phyloP scores from a whole-genome alignment of 257 asterid genomes.

The Petunia axillaris region DNA sequence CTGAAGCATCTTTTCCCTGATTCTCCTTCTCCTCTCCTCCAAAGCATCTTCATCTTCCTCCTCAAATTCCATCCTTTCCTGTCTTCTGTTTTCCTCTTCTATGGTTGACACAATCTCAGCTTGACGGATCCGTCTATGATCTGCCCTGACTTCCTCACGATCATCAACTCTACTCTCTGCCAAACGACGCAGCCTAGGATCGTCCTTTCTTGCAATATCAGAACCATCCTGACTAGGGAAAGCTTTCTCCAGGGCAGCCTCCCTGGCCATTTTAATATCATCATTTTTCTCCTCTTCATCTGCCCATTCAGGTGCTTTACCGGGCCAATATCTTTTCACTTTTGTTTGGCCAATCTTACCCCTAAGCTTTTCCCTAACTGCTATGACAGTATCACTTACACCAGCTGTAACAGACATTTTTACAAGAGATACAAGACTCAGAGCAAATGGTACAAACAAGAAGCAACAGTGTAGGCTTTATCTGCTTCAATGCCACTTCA shows the following conservation, averaged over 20 bases:
- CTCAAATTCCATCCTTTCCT: conserved; percentile 64
- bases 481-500: neutral
- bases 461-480: neutral
- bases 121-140: conserved; percentile 87
- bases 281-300: conserved; percentile 80
- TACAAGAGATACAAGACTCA: conserved; percentile 22
- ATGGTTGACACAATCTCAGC: conserved; percentile 91
- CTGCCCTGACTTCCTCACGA: conserved; percentile 85
- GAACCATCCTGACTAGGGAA: conserved; percentile 58
- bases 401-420: conserved; percentile 97
- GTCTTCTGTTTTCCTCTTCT: conserved; percentile 77
- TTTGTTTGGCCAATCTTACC: conserved; percentile 94
- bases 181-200: conserved; percentile 83
- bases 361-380: conserved; percentile 89
- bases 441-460: neutral
- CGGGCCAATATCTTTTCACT: conserved; percentile 97
- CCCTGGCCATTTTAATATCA: conserved; percentile 64
- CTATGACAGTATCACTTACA: conserved; percentile 79
- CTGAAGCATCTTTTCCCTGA: conserved; percentile 64
- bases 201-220: conserved; percentile 60
- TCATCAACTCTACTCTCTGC: conserved; percentile 80
- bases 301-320: conserved; percentile 98
- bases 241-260: conserved; percentile 62
- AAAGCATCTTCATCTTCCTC: conserved; percentile 82
- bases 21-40: conserved; percentile 81